Evolutionary conservation across 768 basidiomycete species (phyloP).

Genomic region (Mycena floridula): DNA sequence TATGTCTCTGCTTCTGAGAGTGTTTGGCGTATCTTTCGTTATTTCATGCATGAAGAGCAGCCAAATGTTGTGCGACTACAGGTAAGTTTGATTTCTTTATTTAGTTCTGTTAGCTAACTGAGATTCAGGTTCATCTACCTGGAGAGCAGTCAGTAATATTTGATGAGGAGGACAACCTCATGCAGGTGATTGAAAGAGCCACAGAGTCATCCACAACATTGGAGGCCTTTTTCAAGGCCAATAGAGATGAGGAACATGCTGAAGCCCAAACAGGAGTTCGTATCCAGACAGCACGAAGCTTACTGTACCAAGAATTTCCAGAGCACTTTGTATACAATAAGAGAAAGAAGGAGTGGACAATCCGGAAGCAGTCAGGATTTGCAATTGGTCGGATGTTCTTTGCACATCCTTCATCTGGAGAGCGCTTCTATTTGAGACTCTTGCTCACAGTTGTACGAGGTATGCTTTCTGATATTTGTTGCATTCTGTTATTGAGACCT

Average conservation of each 20-base stretch:
- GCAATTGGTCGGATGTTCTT: constrained; percentile 23
- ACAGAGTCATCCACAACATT: constrained; percentile 6
- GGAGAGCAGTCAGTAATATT: constrained; percentile 33
- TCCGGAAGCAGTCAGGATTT: constrained; percentile 2
- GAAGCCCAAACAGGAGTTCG: constrained; percentile 5
- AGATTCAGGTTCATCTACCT: constrained; percentile 35
- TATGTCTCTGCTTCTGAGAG: constrained; percentile 30
- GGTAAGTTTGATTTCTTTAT: no score
- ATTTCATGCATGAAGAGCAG: constrained; percentile 22
- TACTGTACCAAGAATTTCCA: constrained; percentile 20
- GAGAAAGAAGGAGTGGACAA: constrained; percentile 1
- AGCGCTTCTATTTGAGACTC: constrained; percentile 31
- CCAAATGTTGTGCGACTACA: constrained; percentile 36
- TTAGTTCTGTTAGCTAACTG: no score
- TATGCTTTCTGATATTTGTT: no score
- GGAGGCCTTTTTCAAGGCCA: constrained; percentile 16
- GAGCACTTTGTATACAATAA: constrained; percentile 14
- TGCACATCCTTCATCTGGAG: constrained; percentile 15
- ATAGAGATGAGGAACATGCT: constrained; percentile 6
- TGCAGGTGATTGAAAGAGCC: constrained; percentile 6
- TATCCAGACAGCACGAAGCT: no score
- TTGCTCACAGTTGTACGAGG: no score
- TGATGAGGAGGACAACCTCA: constrained; percentile 16
- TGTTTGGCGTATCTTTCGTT: constrained; percentile 31
- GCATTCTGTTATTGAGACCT: no score